Base-by-base conservation (phyloP, 495 filamentous ascomycete species). In the Daldinia decipiens region DNA sequence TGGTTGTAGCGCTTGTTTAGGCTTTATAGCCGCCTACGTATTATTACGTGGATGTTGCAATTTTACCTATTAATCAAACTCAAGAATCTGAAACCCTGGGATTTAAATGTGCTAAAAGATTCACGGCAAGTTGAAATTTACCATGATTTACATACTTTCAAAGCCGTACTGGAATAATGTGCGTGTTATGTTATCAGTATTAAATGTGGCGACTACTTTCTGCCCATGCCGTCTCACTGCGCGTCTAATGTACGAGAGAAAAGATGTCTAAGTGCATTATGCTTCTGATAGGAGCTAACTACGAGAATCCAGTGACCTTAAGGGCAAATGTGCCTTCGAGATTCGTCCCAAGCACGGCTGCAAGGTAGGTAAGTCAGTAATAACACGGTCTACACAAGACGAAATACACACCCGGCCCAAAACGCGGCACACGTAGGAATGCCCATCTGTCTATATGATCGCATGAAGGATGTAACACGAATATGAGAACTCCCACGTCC, bases 401-500 rank as follows among this genome's bases (percentile, higher is more conserved):
- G 6, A 43, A 29, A 19, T 27, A 43, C 2, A 19, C 21, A 12
- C 12, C 2, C 36, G 38, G 6, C 15, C 15, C 39, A 15, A 53
- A 31, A 29, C 26, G 26, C 17, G 26, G 11, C 11, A 31, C 15
- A 17, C 26, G 17, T 56, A 38, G 7, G 38, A 29, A 26, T 45
- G 36, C 19, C 9, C 40, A 17, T 56, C 53, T 36, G 29, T 57
- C 34, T 57, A 57, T 39, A 59, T 40, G 55, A 43, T 59, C 36
- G 2, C 21, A 24, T 24, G 21, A 24, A 24, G 21, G 21, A 24
- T 2, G 21, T 24, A 24, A 57, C 31, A 13, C 29, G 29, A 50
- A 65, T 64, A 64, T 38, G 45, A 29, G 31, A 57, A 29, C 62
- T 57, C 38, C 29, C 39, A 26, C 50, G 45, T 27, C 57, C 38